Conservation (phyloP, 495 filamentous ascomycete genomes). For the Trichoderma reesei region DNA sequence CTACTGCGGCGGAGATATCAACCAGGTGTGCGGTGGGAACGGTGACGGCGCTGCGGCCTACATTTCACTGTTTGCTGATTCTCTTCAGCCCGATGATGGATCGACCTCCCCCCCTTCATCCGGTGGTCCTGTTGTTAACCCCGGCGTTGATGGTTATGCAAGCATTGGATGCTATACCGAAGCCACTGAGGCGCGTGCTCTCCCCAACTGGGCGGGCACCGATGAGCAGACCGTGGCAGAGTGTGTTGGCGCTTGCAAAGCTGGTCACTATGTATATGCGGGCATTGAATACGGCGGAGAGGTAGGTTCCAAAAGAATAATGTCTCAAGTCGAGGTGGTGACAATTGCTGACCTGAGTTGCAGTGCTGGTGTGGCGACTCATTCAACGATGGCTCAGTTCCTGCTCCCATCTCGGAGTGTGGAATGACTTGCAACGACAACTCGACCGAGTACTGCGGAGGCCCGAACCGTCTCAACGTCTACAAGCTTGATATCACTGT, state of each 20-base stretch:
- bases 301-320: no score
- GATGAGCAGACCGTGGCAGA: not conserved
- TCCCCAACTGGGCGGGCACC: not conserved
- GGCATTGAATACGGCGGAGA: constrained; percentile 14
- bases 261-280: constrained; percentile 1
- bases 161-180: constrained; percentile 14
- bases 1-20: constrained; percentile 26
- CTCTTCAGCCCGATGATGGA: not conserved
- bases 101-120: constrained; percentile 2
- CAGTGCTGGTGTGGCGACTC: constrained; percentile 24
- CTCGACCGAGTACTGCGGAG: constrained; percentile 33
- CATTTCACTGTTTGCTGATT: constrained; percentile 25
- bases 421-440: constrained; percentile 27
- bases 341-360: not conserved
- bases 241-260: constrained; percentile 2
- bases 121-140: constrained; percentile 17
- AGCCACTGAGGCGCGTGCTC: constrained; percentile 13
- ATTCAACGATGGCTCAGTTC: constrained; percentile 12
- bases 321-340: no score
- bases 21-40: constrained; percentile 28
- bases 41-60: constrained; percentile 24
- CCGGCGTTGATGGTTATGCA: constrained; percentile 18
- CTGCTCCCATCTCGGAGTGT: constrained; percentile 17
- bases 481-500: not conserved
- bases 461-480: constrained; percentile 22